Conservation (phyloP, 805 yeast genomes). For the Teunomyces aglyptinius region DNA sequence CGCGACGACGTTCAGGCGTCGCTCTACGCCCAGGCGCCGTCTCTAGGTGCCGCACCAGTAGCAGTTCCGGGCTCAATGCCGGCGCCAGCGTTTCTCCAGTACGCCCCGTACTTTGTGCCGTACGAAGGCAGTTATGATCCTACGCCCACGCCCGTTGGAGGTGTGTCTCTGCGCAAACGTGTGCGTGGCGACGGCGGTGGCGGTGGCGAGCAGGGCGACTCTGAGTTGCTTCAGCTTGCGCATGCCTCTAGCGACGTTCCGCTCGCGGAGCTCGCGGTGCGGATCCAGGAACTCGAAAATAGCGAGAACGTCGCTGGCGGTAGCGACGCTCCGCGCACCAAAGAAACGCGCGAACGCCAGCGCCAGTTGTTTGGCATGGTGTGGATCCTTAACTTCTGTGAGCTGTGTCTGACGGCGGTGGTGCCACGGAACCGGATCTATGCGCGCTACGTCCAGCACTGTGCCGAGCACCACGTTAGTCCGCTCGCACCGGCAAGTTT, state of each 20-base stretch:
- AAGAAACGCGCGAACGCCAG: constrained; percentile 48
- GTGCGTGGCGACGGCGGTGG: too few species aligned
- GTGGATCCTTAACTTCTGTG: constrained; percentile 72
- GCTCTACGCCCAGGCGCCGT: too few species aligned
- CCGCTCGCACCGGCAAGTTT: constrained; percentile 76
- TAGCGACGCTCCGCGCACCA: constrained; percentile 6
- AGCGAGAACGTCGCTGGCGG: constrained; percentile 10
- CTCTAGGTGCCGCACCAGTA: too few species aligned
- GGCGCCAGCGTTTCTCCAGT: too few species aligned
- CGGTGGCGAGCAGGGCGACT: constrained; percentile 25
- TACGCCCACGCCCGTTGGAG: too few species aligned
- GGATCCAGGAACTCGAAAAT: constrained; percentile 44
- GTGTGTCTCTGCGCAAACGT: too few species aligned
- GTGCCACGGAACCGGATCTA: constrained; percentile 43
- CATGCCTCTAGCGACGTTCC: constrained; percentile 32
- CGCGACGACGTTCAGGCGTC: background rate
- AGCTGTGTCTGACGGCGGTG: constrained; percentile 42
- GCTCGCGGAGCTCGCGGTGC: constrained; percentile 42
- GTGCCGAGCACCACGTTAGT: constrained; percentile 42
- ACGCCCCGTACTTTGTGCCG: too few species aligned
- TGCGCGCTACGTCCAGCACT: constrained; percentile 39
- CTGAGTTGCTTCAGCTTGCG: constrained; percentile 38
- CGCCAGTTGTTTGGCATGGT: constrained; percentile 80
- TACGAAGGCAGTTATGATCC: too few species aligned
- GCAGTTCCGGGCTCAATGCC: too few species aligned